Conservation (phyloP, 176 grass and related monocot species). For the Puya raimondii region DNA sequence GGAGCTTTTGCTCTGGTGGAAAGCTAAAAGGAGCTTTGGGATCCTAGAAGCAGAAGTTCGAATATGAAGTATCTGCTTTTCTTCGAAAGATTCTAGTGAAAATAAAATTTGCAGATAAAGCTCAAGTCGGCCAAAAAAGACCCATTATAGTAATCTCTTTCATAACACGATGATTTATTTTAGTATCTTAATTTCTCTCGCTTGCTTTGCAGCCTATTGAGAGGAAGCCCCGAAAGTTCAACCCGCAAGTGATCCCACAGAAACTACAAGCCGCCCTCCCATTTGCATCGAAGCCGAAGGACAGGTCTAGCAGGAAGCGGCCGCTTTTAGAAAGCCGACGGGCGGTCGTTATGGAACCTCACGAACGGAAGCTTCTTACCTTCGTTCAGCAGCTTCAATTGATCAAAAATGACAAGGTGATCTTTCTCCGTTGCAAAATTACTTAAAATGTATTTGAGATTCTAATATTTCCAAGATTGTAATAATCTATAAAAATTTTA, state of each 20-base stretch:
- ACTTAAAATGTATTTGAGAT: too few species aligned
- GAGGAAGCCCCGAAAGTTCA: constrained; percentile 78
- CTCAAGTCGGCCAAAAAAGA: too few species aligned
- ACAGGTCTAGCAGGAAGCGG: constrained; percentile 31
- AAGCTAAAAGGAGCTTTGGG: too few species aligned
- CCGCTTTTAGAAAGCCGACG: constrained; percentile 32
- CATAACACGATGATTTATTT: background rate
- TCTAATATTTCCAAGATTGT: background rate
- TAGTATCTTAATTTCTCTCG: constrained; percentile 21
- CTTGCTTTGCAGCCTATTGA: constrained; percentile 47
- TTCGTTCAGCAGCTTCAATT: constrained; percentile 55
- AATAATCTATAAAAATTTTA: background rate
- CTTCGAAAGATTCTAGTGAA: too few species aligned
- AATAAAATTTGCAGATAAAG: too few species aligned
- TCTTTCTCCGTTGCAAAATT: background rate
- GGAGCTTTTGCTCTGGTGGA: too few species aligned
- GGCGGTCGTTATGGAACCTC: constrained; percentile 59
- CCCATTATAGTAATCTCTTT: too few species aligned
- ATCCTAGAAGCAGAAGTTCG: too few species aligned
- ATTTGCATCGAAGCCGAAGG: constrained; percentile 76
- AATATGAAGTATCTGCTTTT: too few species aligned
- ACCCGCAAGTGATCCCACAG: constrained; percentile 56
- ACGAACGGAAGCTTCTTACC: constrained; percentile 35
- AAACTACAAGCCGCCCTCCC: constrained; percentile 75
- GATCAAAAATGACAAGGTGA: constrained; percentile 76